Percentiles rank a stretch among this genome's conserved stretches.
Evolutionary conservation across 1,284 basidiomycete genomes (phyloP).

Genomic region (Puccinia triticina): DNA sequence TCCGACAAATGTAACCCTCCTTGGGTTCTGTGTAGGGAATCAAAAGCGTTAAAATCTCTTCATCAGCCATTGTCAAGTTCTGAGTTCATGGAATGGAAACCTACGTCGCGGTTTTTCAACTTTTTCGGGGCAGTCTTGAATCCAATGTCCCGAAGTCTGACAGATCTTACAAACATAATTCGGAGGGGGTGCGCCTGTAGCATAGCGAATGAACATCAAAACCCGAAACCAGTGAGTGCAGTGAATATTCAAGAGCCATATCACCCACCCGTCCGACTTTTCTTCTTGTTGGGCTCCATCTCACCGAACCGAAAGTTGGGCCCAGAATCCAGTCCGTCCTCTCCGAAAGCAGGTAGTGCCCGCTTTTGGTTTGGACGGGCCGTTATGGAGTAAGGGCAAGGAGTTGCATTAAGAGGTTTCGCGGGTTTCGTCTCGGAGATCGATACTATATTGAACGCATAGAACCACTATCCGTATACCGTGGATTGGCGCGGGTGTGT

Average conservation of each 20-base stretch:
- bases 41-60: not conserved
- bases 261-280: conserved; percentile 24
- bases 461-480: conserved; percentile 68
- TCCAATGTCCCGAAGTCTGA: conserved; percentile 63
- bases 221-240: not conserved
- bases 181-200: conserved; percentile 64
- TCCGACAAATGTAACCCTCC: conserved; percentile 80
- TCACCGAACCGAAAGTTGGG: conserved; percentile 47
- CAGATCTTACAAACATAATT: conserved; percentile 84
- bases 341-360: not conserved
- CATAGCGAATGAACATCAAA: not conserved
- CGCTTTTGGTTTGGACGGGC: conserved; percentile 34
- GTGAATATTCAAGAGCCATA: not conserved
- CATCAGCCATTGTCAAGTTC: no score
- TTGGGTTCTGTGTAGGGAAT: conserved; percentile 65
- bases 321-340: conserved; percentile 37
- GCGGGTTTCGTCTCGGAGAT: conserved; percentile 59
- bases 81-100: not conserved
- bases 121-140: conserved; percentile 54
- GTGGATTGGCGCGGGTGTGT: not conserved
- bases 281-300: conserved; percentile 45
- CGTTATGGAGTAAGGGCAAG: conserved; percentile 67
- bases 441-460: conserved; percentile 71
- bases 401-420: conserved; percentile 70
- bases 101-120: conserved; percentile 53